Conservation (phyloP, 1,284 basidiomycete species). For the Wolfiporia cocos region DNA sequence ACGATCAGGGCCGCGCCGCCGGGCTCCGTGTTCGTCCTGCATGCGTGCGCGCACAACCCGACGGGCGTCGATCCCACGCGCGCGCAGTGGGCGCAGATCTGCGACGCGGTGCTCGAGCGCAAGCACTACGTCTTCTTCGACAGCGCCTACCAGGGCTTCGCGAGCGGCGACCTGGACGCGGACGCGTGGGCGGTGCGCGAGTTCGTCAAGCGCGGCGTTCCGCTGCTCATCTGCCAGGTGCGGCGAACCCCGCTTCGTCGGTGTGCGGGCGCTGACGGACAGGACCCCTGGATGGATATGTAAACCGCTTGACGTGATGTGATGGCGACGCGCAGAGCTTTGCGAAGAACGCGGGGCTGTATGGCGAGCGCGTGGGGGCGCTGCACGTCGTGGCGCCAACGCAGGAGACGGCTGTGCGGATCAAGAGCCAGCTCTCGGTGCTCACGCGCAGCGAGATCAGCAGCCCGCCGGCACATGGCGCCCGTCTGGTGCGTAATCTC, state of each 20-base stretch:
- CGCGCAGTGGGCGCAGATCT: slow-evolving; percentile 85
- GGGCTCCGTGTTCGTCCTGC: slow-evolving; percentile 83
- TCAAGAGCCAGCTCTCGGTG: slow-evolving; percentile 83
- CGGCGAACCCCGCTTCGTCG: slow-evolving; percentile 7
- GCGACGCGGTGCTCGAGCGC: slow-evolving; percentile 69
- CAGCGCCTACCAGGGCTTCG: slow-evolving; percentile 93
- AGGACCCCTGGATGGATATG: not conserved
- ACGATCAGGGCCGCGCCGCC: slow-evolving; percentile 61
- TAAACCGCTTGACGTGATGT: slow-evolving; percentile 3
- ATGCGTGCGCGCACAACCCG: slow-evolving; percentile 95
- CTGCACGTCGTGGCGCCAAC: slow-evolving; percentile 67
- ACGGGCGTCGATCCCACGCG: slow-evolving; percentile 92
- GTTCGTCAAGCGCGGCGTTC: slow-evolving; percentile 72
- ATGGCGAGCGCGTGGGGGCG: slow-evolving; percentile 87
- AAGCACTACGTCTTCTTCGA: slow-evolving; percentile 92
- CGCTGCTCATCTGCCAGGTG: slow-evolving; percentile 85
- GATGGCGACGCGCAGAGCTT: slow-evolving; percentile 58
- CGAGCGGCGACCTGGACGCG: slow-evolving; percentile 76
- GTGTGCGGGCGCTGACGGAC: no score
- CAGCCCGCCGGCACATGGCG: slow-evolving; percentile 88
- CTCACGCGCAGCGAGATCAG: slow-evolving; percentile 90
- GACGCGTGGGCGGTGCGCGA: slow-evolving; percentile 74
- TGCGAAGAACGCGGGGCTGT: slow-evolving; percentile 94
- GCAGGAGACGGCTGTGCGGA: slow-evolving; percentile 62
- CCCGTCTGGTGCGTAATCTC: slow-evolving; percentile 58